Evolutionary conservation across 495 filamentous ascomycete genomes (phyloP).

Genomic region (Penicillium longicatenatum): DNA sequence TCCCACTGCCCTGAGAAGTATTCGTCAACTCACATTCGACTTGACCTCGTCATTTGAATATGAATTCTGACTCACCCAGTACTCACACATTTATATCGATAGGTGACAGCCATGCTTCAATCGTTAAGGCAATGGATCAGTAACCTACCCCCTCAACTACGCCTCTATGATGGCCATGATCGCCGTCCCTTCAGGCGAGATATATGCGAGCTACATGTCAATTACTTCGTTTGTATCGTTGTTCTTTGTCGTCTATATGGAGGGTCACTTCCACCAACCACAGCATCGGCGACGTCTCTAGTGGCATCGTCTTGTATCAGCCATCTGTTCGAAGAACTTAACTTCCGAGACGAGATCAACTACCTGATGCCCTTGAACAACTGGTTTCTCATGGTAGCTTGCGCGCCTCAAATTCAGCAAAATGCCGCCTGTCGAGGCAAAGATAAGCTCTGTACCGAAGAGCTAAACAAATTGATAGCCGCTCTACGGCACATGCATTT

Average conservation of each 20-base stretch:
- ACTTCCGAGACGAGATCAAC: conserved; percentile 12
- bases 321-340: neutral
- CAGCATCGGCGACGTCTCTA: neutral
- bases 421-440: conserved; percentile 5
- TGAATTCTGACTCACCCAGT: no score
- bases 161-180: neutral
- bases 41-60: no score
- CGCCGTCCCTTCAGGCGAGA: neutral
- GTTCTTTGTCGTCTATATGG: neutral
- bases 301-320: neutral
- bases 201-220: neutral
- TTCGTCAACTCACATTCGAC: neutral
- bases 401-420: conserved; percentile 13
- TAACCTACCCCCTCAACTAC: neutral
- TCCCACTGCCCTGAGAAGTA: neutral
- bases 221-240: neutral
- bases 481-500: neutral
- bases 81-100: neutral
- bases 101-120: neutral
- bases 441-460: neutral
- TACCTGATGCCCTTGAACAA: conserved; percentile 14
- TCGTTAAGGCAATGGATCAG: neutral
- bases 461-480: neutral
- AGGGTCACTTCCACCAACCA: neutral
- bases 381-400: conserved; percentile 17